These are phyloP conservation scores for Microsporum ferrugineum DNA, from an alignment of 2,329 filamentous ascomycete genomes.

Conservation along the genomic window DNA sequence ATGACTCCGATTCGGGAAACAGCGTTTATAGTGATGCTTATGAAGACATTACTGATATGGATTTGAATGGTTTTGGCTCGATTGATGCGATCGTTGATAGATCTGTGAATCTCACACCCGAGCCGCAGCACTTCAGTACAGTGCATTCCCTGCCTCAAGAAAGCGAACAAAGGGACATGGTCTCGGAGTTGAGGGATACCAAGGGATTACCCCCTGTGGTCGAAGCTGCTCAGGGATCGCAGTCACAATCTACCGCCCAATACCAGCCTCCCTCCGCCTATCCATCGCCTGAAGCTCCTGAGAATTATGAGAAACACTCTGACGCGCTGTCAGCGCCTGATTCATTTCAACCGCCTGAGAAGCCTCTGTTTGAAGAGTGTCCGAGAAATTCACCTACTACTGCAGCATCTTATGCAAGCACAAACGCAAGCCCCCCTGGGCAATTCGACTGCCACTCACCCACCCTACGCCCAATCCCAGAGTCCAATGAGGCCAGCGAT, in stretches of 20 bases:
- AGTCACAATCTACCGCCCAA: neutral
- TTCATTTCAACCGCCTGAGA: neutral
- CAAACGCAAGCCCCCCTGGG: neutral
- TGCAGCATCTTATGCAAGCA: neutral
- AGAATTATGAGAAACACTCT: neutral
- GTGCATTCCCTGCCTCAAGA: neutral
- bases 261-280: neutral
- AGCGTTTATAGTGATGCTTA: conserved; percentile 40
- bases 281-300: neutral
- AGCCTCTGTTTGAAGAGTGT: neutral
- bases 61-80: conserved; percentile 38
- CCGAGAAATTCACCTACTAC: neutral
- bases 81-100: conserved; percentile 37
- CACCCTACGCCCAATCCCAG: neutral
- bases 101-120: neutral
- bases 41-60: conserved; percentile 26
- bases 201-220: neutral
- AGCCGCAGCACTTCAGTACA: neutral
- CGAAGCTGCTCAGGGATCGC: neutral
- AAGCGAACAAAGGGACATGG: neutral
- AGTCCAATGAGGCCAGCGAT: neutral
- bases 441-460: neutral
- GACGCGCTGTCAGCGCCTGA: neutral
- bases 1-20: conserved; percentile 31
- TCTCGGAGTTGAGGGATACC: neutral